Conservation (phyloP, 768 basidiomycete genomes). For the Tylopilus plumbeoviolaceoides region DNA sequence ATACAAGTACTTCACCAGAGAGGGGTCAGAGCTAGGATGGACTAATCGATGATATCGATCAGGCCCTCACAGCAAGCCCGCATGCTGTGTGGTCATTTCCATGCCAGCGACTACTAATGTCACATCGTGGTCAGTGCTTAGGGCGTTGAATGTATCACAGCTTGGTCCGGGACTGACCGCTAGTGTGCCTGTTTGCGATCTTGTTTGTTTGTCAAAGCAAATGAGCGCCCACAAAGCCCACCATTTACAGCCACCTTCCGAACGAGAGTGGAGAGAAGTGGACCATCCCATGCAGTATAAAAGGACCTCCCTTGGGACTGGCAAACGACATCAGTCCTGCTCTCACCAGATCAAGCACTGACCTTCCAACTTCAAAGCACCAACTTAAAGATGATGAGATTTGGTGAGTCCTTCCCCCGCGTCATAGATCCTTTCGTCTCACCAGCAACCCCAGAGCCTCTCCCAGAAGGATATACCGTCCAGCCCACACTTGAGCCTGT, state of each 20-base stretch:
- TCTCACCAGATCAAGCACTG: background rate
- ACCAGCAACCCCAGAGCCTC: background rate
- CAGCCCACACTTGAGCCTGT: slow-evolving; percentile 14
- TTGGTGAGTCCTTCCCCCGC: background rate
- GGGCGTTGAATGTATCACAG: background rate
- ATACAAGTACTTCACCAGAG: background rate
- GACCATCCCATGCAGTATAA: background rate
- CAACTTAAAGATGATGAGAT: background rate
- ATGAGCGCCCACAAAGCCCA: slow-evolving; percentile 2
- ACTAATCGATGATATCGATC: background rate
- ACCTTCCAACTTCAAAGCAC: background rate
- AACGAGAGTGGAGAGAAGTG: slow-evolving; percentile 2
- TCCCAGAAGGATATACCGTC: background rate
- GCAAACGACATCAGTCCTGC: background rate
- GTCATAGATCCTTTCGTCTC: background rate
- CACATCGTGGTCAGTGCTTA: background rate
- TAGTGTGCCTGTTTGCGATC: background rate
- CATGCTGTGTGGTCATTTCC: too few species aligned
- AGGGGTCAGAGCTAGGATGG: background rate
- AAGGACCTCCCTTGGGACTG: background rate
- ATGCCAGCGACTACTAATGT: too few species aligned
- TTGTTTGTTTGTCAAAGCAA: background rate
- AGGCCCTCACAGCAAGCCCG: background rate
- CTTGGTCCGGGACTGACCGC: background rate
- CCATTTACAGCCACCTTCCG: slow-evolving; percentile 1